phyloP scores from a whole-genome alignment of 805 yeast species.

The Ascoidea asiatica region DNA sequence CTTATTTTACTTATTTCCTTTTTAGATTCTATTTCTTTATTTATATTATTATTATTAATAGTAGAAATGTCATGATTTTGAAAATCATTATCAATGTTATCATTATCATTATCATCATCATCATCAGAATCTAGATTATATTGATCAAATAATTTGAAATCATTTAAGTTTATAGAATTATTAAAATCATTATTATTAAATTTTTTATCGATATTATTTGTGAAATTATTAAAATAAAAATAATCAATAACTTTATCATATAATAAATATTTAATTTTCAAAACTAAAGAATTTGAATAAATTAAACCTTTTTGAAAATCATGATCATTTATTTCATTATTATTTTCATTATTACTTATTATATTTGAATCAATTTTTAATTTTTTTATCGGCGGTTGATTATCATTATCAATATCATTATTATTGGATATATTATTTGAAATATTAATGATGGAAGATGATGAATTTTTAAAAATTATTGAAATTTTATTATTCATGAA shows the following conservation, averaged over 20 bases:
- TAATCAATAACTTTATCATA: background rate
- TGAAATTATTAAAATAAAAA: background rate
- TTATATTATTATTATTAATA: no score
- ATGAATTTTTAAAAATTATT: no score
- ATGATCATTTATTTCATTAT: background rate
- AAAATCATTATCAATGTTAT: background rate
- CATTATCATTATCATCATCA: background rate
- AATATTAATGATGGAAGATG: background rate
- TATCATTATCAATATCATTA: background rate
- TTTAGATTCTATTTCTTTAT: background rate
- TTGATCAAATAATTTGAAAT: background rate
- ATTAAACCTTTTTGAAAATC: background rate
- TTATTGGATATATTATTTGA: background rate
- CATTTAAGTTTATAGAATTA: background rate
- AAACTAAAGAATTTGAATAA: background rate
- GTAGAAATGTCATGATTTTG: background rate
- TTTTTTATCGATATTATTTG: background rate
- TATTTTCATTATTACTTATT: no score
- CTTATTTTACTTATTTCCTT: background rate
- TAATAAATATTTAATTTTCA: background rate
- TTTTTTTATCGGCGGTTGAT: background rate
- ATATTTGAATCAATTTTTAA: background rate
- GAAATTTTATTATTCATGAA: background rate
- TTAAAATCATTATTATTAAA: background rate
- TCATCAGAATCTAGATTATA: background rate